phyloP scores from a whole-genome alignment of 1,284 basidiomycete species.

The Naganishia sp. region DNA sequence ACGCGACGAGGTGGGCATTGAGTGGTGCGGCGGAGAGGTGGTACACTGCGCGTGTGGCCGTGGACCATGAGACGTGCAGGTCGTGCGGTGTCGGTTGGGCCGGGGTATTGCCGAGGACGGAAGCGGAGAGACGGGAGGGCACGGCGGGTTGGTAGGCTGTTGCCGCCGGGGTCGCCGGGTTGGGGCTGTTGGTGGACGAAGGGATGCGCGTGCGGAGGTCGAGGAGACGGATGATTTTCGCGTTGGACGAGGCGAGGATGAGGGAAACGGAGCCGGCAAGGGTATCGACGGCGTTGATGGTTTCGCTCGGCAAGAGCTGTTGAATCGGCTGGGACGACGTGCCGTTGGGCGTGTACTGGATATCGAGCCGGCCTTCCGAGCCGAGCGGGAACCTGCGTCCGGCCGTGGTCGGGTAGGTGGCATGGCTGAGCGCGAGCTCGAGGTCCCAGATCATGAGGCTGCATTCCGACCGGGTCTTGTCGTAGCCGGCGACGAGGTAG shows the following conservation, averaged over 20 bases:
- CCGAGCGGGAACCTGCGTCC: slow-evolving; percentile 28
- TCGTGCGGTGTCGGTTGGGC: slow-evolving; percentile 15
- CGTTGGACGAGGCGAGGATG: slow-evolving; percentile 44
- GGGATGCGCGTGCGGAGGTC: slow-evolving; percentile 44
- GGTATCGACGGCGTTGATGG: slow-evolving; percentile 43
- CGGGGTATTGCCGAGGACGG: not conserved
- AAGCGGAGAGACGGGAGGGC: slow-evolving; percentile 13
- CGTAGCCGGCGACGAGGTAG: slow-evolving; percentile 48
- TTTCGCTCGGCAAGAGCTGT: slow-evolving; percentile 49
- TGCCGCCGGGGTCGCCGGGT: not conserved
- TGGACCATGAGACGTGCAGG: slow-evolving; percentile 14
- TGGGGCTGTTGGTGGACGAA: slow-evolving; percentile 7
- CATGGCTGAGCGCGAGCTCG: slow-evolving; percentile 34
- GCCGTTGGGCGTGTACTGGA: slow-evolving; percentile 36
- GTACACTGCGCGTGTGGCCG: slow-evolving; percentile 45
- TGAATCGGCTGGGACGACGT: slow-evolving; percentile 43
- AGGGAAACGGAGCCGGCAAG: slow-evolving; percentile 38
- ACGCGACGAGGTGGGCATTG: slow-evolving; percentile 41
- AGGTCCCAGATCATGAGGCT: slow-evolving; percentile 53
- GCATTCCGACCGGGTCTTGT: slow-evolving; percentile 51
- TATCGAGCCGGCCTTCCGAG: slow-evolving; percentile 40
- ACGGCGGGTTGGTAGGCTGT: slow-evolving; percentile 9
- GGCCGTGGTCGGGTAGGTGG: not conserved
- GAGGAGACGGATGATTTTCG: slow-evolving; percentile 45
- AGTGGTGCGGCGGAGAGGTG: slow-evolving; percentile 42